phyloP scores from a whole-genome alignment of 805 yeast species.

The Groenewaldozyma tartarivorans region DNA sequence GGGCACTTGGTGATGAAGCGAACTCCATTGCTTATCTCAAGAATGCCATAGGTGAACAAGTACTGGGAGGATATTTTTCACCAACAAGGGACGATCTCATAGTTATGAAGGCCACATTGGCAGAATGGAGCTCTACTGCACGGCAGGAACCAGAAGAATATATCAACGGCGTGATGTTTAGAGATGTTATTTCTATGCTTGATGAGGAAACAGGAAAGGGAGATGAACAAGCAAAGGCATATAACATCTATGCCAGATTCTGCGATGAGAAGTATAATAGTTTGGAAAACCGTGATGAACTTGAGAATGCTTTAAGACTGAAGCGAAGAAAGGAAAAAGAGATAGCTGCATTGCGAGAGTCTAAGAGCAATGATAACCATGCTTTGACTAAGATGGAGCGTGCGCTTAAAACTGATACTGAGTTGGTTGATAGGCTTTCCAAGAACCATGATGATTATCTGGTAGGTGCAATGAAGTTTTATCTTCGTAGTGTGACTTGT shows the following conservation, averaged over 20 bases:
- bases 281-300: slow-evolving; percentile 34
- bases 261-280: slow-evolving; percentile 57
- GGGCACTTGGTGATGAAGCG: slow-evolving; percentile 51
- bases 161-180: slow-evolving; percentile 50
- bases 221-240: slow-evolving; percentile 36
- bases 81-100: slow-evolving; percentile 1
- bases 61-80: slow-evolving; percentile 3
- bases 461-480: slow-evolving; percentile 47
- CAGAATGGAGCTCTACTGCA: slow-evolving; percentile 65
- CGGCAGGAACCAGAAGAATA: slow-evolving; percentile 54
- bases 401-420: not conserved
- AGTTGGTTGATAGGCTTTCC: not conserved
- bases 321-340: slow-evolving; percentile 29
- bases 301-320: slow-evolving; percentile 33
- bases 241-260: slow-evolving; percentile 57
- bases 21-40: slow-evolving; percentile 47
- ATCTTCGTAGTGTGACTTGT: slow-evolving; percentile 43
- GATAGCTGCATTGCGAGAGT: slow-evolving; percentile 38
- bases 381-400: not conserved
- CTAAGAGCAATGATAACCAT: slow-evolving; percentile 13
- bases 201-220: not conserved
- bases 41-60: slow-evolving; percentile 5
- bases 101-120: slow-evolving; percentile 20
- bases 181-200: slow-evolving; percentile 29
- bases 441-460: slow-evolving; percentile 29